These are phyloP conservation scores for Saccharomyces kudriavzevii DNA, from an alignment of 805 yeast species.

Conservation along the genomic window DNA sequence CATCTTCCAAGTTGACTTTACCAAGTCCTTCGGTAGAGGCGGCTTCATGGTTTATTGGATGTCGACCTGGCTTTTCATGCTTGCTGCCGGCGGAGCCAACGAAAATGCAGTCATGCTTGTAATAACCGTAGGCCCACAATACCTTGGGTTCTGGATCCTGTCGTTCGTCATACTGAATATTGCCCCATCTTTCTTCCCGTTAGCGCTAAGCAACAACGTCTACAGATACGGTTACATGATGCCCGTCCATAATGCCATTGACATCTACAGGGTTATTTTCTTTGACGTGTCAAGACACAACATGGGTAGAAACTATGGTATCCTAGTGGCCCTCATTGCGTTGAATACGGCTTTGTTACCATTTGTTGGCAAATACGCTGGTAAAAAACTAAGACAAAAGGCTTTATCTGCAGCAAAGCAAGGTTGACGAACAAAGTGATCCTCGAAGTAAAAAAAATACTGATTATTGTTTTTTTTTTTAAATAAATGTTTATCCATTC, in stretches of 20 bases:
- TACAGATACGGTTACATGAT: conserved; percentile 58
- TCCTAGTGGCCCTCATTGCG: conserved; percentile 53
- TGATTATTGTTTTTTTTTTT: neutral
- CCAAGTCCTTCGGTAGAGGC: conserved; percentile 50
- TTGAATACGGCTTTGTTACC: conserved; percentile 40
- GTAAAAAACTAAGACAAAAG: conserved; percentile 30
- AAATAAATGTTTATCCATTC: conserved; percentile 29
- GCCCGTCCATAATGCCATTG: conserved; percentile 62
- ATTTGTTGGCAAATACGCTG: conserved; percentile 37
- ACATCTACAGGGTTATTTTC: conserved; percentile 51
- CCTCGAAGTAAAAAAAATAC: conserved; percentile 31
- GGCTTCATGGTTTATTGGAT: conserved; percentile 76
- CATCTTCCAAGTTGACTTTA: conserved; percentile 59
- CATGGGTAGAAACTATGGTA: conserved; percentile 54
- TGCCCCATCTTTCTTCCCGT: conserved; percentile 59
- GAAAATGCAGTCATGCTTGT: conserved; percentile 53
- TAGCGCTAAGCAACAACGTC: conserved; percentile 47
- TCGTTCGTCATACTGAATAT: conserved; percentile 62
- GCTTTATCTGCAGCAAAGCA: conserved; percentile 26
- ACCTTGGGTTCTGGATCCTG: conserved; percentile 63
- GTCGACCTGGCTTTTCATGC: conserved; percentile 57
- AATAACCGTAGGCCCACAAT: conserved; percentile 51
- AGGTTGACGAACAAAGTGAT: conserved; percentile 47
- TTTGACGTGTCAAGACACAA: conserved; percentile 48
- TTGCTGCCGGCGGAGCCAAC: conserved; percentile 69